These are phyloP conservation scores for Persicaria tinctoria DNA, from an alignment of 148 eudicot genomes.

Conservation along the genomic window DNA sequence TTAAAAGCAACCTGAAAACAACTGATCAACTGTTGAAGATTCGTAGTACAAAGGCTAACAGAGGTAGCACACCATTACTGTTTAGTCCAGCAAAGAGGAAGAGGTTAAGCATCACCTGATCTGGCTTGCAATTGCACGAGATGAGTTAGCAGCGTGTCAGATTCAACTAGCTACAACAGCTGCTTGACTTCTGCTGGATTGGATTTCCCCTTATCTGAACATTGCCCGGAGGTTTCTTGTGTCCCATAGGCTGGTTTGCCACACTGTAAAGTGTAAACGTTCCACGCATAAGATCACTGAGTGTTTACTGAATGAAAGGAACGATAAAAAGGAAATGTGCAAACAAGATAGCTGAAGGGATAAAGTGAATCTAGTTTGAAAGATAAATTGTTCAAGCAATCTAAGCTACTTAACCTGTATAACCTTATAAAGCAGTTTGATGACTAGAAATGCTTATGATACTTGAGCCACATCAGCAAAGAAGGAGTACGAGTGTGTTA, in stretches of 20 bases:
- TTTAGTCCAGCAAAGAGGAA: not conserved
- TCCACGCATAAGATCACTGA: not conserved
- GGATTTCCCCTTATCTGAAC: conserved; percentile 84
- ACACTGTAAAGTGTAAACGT: conserved; percentile 63
- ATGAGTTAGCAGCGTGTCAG: not conserved
- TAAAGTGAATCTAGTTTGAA: not conserved
- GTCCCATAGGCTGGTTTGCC: conserved; percentile 59
- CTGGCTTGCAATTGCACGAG: not conserved
- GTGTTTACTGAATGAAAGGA: not conserved
- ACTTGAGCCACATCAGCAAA: too few species aligned
- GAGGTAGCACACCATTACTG: not conserved
- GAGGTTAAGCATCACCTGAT: not conserved
- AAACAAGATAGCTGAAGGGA: not conserved
- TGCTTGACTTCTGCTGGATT: conserved; percentile 63
- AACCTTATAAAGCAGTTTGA: too few species aligned
- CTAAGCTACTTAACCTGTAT: not conserved
- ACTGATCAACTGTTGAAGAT: too few species aligned
- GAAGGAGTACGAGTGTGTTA: too few species aligned
- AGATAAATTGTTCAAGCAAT: not conserved
- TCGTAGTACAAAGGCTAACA: too few species aligned
- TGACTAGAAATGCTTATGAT: too few species aligned
- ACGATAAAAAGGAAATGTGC: not conserved
- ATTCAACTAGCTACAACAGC: conserved; percentile 44
- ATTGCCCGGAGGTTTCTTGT: conserved; percentile 34
- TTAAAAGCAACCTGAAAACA: too few species aligned